Evolutionary conservation across 352 stramenopile species (phyloP).

Genomic region (Phytopythium litorale): DNA sequence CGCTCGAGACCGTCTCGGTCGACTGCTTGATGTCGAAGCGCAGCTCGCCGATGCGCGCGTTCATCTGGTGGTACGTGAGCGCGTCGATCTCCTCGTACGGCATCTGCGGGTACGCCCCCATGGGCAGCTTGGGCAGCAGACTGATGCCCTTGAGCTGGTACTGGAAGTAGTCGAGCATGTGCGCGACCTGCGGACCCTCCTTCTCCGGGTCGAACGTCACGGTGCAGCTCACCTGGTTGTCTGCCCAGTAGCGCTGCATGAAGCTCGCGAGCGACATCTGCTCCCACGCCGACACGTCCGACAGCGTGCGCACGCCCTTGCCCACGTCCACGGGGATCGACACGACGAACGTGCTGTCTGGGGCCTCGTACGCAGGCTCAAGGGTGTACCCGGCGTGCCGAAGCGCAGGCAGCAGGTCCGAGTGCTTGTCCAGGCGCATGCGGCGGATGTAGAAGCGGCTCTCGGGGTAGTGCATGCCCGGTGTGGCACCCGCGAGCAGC

Average conservation of each 20-base stretch:
- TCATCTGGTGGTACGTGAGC: slow-evolving; percentile 53
- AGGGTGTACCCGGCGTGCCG: slow-evolving; percentile 69
- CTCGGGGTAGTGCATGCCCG: slow-evolving; percentile 93
- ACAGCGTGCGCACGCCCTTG: slow-evolving; percentile 77
- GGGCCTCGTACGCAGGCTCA: slow-evolving; percentile 65
- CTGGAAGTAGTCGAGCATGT: slow-evolving; percentile 90
- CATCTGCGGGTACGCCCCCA: slow-evolving; percentile 88
- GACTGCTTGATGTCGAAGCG: slow-evolving; percentile 36
- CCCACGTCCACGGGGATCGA: slow-evolving; percentile 89
- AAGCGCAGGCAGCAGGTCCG: slow-evolving; percentile 75
- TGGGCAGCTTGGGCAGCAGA: slow-evolving; percentile 78
- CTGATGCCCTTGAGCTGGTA: slow-evolving; percentile 94
- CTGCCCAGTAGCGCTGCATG: slow-evolving; percentile 91
- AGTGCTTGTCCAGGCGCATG: slow-evolving; percentile 83
- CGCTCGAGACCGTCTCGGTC: slow-evolving; percentile 26
- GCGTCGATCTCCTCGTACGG: slow-evolving; percentile 90
- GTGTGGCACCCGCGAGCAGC: slow-evolving; percentile 89
- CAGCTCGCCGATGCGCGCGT: slow-evolving; percentile 32
- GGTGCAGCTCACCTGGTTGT: slow-evolving; percentile 94
- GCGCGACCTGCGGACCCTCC: slow-evolving; percentile 72
- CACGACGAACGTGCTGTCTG: slow-evolving; percentile 81
- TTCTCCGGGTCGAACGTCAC: slow-evolving; percentile 90
- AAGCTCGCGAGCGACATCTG: slow-evolving; percentile 91
- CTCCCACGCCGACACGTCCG: slow-evolving; percentile 90
- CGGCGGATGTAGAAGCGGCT: slow-evolving; percentile 91